Base-by-base conservation (phyloP, 2,329 filamentous ascomycete genomes). In the Seiridium unicorne region DNA sequence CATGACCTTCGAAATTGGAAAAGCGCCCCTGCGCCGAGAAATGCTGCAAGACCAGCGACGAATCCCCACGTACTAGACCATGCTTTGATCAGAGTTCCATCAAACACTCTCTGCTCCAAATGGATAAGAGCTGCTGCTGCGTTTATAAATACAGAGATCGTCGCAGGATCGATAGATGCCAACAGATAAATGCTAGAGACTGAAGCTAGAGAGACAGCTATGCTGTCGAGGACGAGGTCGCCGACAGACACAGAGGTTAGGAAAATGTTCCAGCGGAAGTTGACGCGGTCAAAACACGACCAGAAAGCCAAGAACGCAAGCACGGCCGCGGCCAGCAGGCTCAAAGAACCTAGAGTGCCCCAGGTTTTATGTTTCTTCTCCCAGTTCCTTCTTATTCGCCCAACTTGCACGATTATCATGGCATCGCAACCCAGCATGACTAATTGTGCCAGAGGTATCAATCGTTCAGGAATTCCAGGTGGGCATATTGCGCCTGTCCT, bases 401-500 rank as follows among this genome's bases (percentile, higher is more conserved):
- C 66, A 5, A 72, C 57, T 11, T 65, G 64, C 3, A 61, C 64
- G 18, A 77, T 59, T n/a, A 75, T 60, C 7, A 66, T 49, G 13
- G 73, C 70, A 51, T 77, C 73, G 13, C 74, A 60, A 13, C 61
- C 61, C n/a, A 72, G 59, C 55, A 63, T 61, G 18, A 66, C 51
- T 34, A 70, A 38, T 55, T 74, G 72, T 3, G 67, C 68, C 1
- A 74, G 61, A 13, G 72, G 71, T 48, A 66, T 68, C 13, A 71
- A 59, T 32, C 70, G 65, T 56, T 73, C 71, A 54, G 59, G 64
- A 46, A 64, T 59, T 9, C 69, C 69, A 3, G 61, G 40, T 4
- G 72, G 71, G 57, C 72, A 74, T 38, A 74, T 71, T 40, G 66
- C 71, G 40, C 71, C 68, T 1, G 71, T 67, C 0, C 59, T 59